Conservation (phyloP, 805 yeast genomes). For the Teunomyces atbi region DNA sequence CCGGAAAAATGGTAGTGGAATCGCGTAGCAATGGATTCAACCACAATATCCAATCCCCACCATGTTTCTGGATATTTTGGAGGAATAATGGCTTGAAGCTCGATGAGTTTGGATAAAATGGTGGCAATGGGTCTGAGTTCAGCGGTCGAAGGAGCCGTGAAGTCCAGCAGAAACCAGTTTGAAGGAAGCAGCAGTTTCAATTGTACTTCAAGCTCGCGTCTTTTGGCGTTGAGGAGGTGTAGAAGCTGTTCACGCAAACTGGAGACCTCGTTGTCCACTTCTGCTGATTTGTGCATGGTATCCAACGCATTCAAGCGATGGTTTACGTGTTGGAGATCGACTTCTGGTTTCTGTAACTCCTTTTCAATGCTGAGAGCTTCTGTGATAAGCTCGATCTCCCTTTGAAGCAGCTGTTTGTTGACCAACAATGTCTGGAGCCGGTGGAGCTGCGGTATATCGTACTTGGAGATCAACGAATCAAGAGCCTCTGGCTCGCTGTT, state of each 20-base stretch:
- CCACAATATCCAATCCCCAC: conserved; percentile 52
- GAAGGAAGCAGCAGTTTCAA: conserved; percentile 3
- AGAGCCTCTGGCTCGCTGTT: not conserved
- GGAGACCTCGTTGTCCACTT: not conserved
- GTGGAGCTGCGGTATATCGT: not conserved
- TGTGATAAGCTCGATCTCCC: not conserved
- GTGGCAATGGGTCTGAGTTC: not conserved
- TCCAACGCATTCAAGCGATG: not conserved
- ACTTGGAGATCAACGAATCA: not conserved
- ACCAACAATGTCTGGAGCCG: not conserved
- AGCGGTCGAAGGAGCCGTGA: not conserved
- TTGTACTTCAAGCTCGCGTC: not conserved
- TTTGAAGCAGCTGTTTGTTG: not conserved
- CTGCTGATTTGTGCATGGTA: not conserved
- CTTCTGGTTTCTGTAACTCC: not conserved
- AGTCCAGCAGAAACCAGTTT: not conserved
- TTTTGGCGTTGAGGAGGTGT: not conserved
- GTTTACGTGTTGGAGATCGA: not conserved
- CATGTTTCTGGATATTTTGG: conserved; percentile 37
- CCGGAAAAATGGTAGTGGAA: conserved; percentile 62
- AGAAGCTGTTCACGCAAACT: not conserved
- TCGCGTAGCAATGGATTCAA: conserved; percentile 46
- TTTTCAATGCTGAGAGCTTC: not conserved
- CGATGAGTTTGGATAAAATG: conserved; percentile 18
- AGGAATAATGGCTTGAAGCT: conserved; percentile 29